Evolutionary conservation across 192 early-diverging fungal species (phyloP).

Genomic region (Mortierella antarctica): DNA sequence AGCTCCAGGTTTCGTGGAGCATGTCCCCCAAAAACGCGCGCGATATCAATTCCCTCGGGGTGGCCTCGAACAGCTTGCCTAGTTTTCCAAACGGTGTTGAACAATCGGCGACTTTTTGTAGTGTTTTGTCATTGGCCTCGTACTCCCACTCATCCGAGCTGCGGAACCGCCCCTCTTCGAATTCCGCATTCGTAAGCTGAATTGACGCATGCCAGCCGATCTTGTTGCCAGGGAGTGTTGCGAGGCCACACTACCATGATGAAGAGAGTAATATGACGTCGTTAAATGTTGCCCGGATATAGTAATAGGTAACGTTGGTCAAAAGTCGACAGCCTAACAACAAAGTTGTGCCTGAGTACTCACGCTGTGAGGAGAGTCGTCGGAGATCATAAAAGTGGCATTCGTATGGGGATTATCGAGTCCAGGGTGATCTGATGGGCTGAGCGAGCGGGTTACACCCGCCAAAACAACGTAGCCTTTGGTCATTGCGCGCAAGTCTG

Average conservation of each 20-base stretch:
- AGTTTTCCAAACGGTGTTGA: no score
- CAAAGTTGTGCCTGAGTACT: no score
- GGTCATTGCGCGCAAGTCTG: background rate
- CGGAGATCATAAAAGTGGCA: constrained; percentile 8
- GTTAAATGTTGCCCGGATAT: no score
- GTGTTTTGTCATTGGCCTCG: constrained; percentile 3
- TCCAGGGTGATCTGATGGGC: background rate
- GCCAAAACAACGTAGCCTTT: background rate
- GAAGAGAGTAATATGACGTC: background rate
- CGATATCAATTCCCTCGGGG: constrained; percentile 2
- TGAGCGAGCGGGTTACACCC: background rate
- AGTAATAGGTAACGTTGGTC: background rate
- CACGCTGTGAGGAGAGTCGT: background rate
- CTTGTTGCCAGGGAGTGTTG: constrained; percentile 2
- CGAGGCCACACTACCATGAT: constrained; percentile 1
- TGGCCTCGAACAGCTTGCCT: constrained; percentile 6
- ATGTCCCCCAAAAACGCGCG: constrained; percentile 23
- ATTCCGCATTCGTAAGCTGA: background rate
- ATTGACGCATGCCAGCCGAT: constrained; percentile 7
- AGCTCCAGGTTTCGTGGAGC: constrained; percentile 9
- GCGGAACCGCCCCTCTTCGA: constrained; percentile 3
- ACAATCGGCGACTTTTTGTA: no score
- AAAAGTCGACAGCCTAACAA: no score
- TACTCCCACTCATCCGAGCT: constrained; percentile 12
- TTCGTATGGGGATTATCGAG: background rate